Evolutionary conservation across 1,139 yeast genomes (phyloP).

Genomic region (Sugiyamaella grinbergsii): DNA sequence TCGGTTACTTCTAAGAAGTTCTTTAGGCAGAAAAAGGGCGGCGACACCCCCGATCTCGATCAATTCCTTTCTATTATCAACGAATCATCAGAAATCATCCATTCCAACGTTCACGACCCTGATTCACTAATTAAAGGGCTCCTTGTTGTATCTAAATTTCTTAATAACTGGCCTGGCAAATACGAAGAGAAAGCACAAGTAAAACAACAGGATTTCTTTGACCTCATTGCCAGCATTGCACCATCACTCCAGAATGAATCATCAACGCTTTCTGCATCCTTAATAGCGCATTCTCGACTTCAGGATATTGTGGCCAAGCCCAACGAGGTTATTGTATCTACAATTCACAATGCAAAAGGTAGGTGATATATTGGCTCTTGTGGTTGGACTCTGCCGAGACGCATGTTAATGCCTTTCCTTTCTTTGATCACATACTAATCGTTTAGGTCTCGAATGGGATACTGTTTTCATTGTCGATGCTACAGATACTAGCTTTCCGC

Average conservation of each 20-base stretch:
- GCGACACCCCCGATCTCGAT: conserved; percentile 2
- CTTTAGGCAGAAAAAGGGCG: background rate
- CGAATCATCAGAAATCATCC: conserved; percentile 19
- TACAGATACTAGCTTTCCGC: conserved; percentile 61
- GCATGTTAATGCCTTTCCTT: no score
- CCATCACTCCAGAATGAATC: background rate
- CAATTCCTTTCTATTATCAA: conserved; percentile 16
- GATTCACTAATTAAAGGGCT: conserved; percentile 12
- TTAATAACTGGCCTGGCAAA: conserved; percentile 13
- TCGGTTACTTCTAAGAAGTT: background rate
- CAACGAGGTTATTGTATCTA: conserved; percentile 50
- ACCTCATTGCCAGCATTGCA: conserved; percentile 13
- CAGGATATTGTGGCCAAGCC: conserved; percentile 21
- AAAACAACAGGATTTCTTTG: conserved; percentile 19
- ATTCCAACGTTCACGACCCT: conserved; percentile 16
- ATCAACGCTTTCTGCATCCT: conserved; percentile 18
- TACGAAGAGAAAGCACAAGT: conserved; percentile 10
- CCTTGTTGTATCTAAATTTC: conserved; percentile 4
- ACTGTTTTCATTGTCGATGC: conserved; percentile 77
- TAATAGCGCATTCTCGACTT: conserved; percentile 19
- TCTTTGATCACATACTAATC: background rate
- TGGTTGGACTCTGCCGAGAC: conserved; percentile 4
- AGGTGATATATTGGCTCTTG: conserved; percentile 2
- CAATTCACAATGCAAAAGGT: conserved; percentile 85
- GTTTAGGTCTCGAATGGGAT: conserved; percentile 74